These are phyloP conservation scores for Verticillium klebahnii DNA, from an alignment of 2,329 filamentous ascomycete species.

Conservation along the genomic window DNA sequence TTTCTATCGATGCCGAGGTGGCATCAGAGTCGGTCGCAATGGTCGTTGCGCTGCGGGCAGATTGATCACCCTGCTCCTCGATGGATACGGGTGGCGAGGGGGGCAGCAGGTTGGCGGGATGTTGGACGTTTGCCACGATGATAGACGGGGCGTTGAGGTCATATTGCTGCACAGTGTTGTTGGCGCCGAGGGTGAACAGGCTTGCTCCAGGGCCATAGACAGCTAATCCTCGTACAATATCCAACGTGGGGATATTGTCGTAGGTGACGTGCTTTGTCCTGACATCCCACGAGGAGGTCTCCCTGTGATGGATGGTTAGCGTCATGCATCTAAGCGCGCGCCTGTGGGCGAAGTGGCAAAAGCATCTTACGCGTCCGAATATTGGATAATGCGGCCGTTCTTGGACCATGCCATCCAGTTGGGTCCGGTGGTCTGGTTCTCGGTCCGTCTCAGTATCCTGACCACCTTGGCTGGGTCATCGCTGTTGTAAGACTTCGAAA, in stretches of 20 bases:
- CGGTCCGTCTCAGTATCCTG: conserved; percentile 74
- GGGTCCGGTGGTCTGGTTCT: conserved; percentile 67
- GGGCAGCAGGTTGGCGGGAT: conserved; percentile 72
- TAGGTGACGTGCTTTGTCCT: conserved; percentile 95
- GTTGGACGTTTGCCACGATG: conserved; percentile 84
- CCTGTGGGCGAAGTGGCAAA: conserved; percentile 25
- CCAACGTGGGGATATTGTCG: conserved; percentile 80
- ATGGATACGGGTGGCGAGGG: conserved; percentile 80
- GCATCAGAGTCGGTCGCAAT: conserved; percentile 48
- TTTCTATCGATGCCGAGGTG: conserved; percentile 51
- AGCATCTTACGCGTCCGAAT: conserved; percentile 72
- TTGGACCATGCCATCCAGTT: conserved; percentile 99
- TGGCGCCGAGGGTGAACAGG: conserved; percentile 84
- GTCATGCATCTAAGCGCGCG: conserved; percentile 40
- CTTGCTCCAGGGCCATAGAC: conserved; percentile 88
- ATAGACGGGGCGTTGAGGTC: conserved; percentile 78
- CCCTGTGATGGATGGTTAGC: conserved; percentile 44
- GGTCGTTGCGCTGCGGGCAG: conserved; percentile 38
- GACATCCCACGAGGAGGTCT: conserved; percentile 95
- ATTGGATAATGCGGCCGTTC: conserved; percentile 93
- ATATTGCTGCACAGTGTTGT: conserved; percentile 91
- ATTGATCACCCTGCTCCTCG: conserved; percentile 60
- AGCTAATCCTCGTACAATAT: conserved; percentile 75
- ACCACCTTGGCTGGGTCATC: conserved; percentile 83
- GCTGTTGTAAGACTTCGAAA: conserved; percentile 71